Base-by-base conservation (phyloP, 164 flowering plant species). In the Vitis rotundifolia region DNA sequence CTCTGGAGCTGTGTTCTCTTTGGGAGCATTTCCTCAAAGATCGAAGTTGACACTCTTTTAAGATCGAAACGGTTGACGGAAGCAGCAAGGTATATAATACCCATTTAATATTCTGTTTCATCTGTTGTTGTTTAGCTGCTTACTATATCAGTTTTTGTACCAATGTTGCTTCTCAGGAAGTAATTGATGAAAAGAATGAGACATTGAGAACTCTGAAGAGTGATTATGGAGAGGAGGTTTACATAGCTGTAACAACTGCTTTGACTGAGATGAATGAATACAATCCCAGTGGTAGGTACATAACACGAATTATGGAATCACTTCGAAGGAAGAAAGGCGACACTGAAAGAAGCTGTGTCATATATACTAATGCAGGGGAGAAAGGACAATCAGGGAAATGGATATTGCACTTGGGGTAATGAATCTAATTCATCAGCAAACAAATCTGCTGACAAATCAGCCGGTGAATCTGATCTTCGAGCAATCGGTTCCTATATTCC, bases 41-140 rank as follows among this genome's bases (percentile, higher is more conserved):
- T 68, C 44, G 66, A 76, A 61, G 37, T 26, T 88, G 91, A 89
- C 87, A 84, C 74, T 89, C 91, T 14, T 83, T 77, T 60, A 76
- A 63, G 86, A 88, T 68, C 44, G 66, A 76, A 61, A 29, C 52
- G 28, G 72, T 60, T 9, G 65, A 64, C 14, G 89, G 78, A 22
- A 63, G 61, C 0, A 3, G 19, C 7, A 72, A 61, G 84, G 89
- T 79, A 77, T 31, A 48, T 22, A 1, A 22, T 22, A 22, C 26
- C 26, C 61, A 55, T 54, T 71, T 49, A 22, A 44, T 29, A 22
- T 22, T 22, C 2, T 22, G 44, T 31, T 31, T 63, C 47, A 10
- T 63, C 49, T 8, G 18, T 61, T 14, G 49, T 0, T 11, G 19
- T 51, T 57, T 12, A 22, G 13, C 44, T 10, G 22, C 11, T 49